Evolutionary conservation across 371 early-diverging fungal species (phyloP), one percentile per base, ranked within the genome.

Genomic region (Saksenaea oblongispora): DNA sequence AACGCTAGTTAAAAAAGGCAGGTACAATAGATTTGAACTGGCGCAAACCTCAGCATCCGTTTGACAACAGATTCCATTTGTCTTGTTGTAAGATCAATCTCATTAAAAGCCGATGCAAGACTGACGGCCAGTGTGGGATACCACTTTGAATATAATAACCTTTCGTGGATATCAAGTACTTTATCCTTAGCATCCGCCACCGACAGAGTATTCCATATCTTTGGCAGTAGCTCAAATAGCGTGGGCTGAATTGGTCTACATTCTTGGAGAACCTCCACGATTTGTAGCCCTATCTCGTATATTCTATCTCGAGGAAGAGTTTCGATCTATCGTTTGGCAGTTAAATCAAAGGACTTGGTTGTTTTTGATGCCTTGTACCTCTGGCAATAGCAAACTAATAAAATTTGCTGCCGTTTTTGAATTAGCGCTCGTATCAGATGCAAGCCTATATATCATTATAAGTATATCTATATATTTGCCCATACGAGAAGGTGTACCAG

Each of bases 31-130:
- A 4, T 44, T n/a, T 3, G 24, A 10, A 34, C 14, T 26, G 10
- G 31, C 34, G 31, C 34, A 60, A 65, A 80, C 78, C 60, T 73
- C 51, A 74, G 57, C 62, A 84, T 63, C 26, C 76, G 68, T 35
- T 66, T 71, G 3, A 74, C 54, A 0, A 73, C 70, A 11, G 37
- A 37, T 34, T 84, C 79, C 26, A 84, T 62, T 36, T 84, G 79
- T 26, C 66, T 54, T 4, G 69, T 44, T 0, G 80, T 69, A 36
- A 84, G 62, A 15, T 84, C 79, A 56, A 86, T 72, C 27, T 86
- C 87, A 27, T 83, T 81, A 24, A 84, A 56, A 0, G 74, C 73
- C 7, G 83, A 78, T 1, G 80, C 79, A 15, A 86, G 68, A 0
- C 80, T 72, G 18, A 84, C 65, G 3, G 78, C 73, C 0, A 73